phyloP scores from a whole-genome alignment of 2,329 filamentous ascomycete genomes.

The Ceratocystis huliohia region DNA sequence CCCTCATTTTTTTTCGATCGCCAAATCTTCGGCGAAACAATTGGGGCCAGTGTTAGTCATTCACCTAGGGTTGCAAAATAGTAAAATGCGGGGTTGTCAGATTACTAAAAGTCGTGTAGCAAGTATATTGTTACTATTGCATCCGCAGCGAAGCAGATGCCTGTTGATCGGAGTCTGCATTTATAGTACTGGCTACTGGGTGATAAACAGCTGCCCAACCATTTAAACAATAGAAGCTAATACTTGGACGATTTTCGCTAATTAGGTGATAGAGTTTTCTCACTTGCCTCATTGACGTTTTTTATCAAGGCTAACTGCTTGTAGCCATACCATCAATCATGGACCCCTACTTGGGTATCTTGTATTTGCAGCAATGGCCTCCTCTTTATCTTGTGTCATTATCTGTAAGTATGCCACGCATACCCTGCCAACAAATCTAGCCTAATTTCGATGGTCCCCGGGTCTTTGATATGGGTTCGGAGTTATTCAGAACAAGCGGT shows the following conservation, averaged over 20 bases:
- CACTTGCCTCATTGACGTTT: neutral
- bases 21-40: slow-evolving; percentile 8
- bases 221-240: neutral
- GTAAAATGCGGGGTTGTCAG: neutral
- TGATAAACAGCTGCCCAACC: neutral
- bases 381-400: neutral
- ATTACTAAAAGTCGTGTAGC: neutral
- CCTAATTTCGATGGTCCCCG: neutral
- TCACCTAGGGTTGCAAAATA: slow-evolving; percentile 7
- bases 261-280: neutral
- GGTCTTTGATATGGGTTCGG: neutral
- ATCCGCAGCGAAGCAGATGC: too few species aligned
- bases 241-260: neutral
- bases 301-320: neutral
- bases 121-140: neutral
- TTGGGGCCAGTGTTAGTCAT: neutral
- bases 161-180: too few species aligned
- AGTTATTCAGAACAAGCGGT: neutral
- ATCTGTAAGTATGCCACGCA: neutral
- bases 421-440: neutral
- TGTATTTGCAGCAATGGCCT: neutral
- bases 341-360: neutral
- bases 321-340: neutral
- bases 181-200: neutral
- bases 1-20: slow-evolving; percentile 18